A percentile compares a stretch with the other conserved stretches of the same genome.
phyloP scores from a whole-genome alignment of 2,329 filamentous ascomycete species.

The Myriosclerotinia duriaeana region DNA sequence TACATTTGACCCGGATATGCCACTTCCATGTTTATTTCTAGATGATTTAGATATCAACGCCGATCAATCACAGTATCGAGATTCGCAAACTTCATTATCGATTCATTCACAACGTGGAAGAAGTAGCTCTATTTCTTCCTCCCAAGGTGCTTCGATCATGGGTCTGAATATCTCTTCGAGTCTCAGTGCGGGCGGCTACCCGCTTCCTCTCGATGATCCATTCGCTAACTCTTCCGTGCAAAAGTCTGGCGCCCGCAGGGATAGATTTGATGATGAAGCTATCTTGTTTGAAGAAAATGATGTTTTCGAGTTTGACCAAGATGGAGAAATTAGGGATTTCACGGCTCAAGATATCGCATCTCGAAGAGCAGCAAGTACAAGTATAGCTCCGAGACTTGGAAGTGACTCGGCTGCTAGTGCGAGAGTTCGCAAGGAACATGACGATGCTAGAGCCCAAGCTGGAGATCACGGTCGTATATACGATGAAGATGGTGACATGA shows the following conservation, averaged over 20 bases:
- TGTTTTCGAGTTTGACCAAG: constrained; percentile 59
- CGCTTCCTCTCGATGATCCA: constrained; percentile 35
- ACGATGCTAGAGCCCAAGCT: constrained; percentile 41
- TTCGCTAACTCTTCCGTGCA: constrained; percentile 40
- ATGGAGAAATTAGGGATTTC: constrained; percentile 58
- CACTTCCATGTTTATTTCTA: constrained; percentile 59
- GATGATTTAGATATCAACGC: constrained; percentile 45
- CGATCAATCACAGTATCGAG: constrained; percentile 33
- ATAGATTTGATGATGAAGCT: constrained; percentile 39
- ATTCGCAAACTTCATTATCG: constrained; percentile 40
- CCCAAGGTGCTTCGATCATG: constrained; percentile 33
- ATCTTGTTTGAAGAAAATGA: constrained; percentile 40
- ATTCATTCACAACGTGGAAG: constrained; percentile 33
- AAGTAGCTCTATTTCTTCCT: constrained; percentile 31
- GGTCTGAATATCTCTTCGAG: constrained; percentile 50
- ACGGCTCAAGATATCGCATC: constrained; percentile 31
- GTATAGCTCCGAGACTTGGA: constrained; percentile 25
- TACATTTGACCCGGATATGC: constrained; percentile 68
- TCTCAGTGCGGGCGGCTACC: constrained; percentile 44
- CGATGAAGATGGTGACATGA: constrained; percentile 35
- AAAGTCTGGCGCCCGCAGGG: constrained; percentile 38
- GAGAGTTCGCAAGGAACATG: constrained; percentile 46
- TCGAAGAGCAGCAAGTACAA: constrained; percentile 26
- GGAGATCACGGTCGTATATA: constrained; percentile 30
- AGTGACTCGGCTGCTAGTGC: constrained; percentile 44